Base-by-base conservation (phyloP, 768 basidiomycete genomes). In the Podaxis pistillaris region DNA sequence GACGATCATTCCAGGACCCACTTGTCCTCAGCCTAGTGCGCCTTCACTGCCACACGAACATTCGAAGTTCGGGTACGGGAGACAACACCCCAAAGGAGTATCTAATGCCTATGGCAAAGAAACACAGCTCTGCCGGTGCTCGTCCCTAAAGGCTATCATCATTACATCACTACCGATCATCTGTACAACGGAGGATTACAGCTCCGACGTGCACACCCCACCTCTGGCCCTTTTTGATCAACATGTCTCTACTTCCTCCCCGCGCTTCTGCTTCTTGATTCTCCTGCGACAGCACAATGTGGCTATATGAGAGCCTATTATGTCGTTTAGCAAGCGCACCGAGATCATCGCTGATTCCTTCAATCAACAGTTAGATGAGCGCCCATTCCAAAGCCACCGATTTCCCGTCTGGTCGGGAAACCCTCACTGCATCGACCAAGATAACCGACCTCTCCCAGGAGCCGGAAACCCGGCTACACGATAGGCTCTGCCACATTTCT, bases 121-220 rank as follows among this genome's bases (percentile, higher is more conserved):
- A 52, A 38, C 61, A 56, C 55, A 50, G 36, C 49, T 40, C 36
- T 15, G n/a, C 19, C 7, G 0, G 28, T 12, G n/a, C 41, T 24
- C 57, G 36, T 49, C 33, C 30, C 19, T 19, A 62, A 47, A 37
- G 55, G 33, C 46, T 56, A 56, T 62, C 46, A 62, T 62, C 53
- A 62, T 62, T 62, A 50, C 61, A 56, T 62, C 55, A 62, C 17
- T 51, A 15, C 7, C 11, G 50, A 51, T 13, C 37, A 56, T 41
- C 53, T 37, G 26, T 40, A 1, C 36, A 40, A 41, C 54, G 38
- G 54, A 56, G 54, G 36, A 40, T n/a, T 12, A 56, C 38, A 56
- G 17, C 22, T 56, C 54, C 54, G 54, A 37, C 49, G 2, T 19
- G 8, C 22, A 12, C 9, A 26, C 26, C 49, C 12, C 49, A 24